Evolutionary conservation across 2,329 filamentous ascomycete species (phyloP).

Genomic region (Neonectria hederae): DNA sequence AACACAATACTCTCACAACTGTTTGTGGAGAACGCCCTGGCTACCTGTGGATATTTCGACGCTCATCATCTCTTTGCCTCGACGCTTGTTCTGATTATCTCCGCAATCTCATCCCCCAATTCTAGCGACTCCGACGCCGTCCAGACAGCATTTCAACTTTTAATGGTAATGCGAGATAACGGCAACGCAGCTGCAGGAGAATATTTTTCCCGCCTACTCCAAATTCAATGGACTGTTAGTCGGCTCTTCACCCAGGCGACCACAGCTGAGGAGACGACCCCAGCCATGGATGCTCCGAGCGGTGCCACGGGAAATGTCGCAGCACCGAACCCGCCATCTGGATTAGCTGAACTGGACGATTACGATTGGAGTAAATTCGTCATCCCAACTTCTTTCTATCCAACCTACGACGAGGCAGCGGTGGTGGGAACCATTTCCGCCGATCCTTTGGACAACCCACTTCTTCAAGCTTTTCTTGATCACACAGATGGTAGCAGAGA

Average conservation of each 20-base stretch:
- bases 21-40: slow-evolving; percentile 25
- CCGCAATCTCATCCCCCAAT: slow-evolving; percentile 25
- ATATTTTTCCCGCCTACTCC: slow-evolving; percentile 23
- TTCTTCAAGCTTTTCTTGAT: slow-evolving; percentile 27
- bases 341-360: slow-evolving; percentile 6
- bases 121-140: slow-evolving; percentile 27
- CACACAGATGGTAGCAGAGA: slow-evolving; percentile 19
- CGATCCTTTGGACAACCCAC: slow-evolving; percentile 25
- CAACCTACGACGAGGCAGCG: slow-evolving; percentile 12
- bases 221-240: slow-evolving; percentile 26
- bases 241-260: slow-evolving; percentile 16
- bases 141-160: slow-evolving; percentile 26
- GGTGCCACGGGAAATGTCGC: background rate
- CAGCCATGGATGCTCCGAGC: background rate
- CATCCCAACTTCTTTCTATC: slow-evolving; percentile 14
- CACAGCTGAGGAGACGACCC: background rate
- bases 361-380: slow-evolving; percentile 26
- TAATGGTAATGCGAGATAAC: slow-evolving; percentile 25
- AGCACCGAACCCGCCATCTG: background rate
- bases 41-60: slow-evolving; percentile 28
- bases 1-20: slow-evolving; percentile 24
- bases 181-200: slow-evolving; percentile 20
- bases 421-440: slow-evolving; percentile 2
- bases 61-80: slow-evolving; percentile 27
- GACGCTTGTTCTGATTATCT: slow-evolving; percentile 28